Evolutionary conservation across 306 rosid genomes (phyloP).

Genomic region (Begonia peltatifolia): DNA sequence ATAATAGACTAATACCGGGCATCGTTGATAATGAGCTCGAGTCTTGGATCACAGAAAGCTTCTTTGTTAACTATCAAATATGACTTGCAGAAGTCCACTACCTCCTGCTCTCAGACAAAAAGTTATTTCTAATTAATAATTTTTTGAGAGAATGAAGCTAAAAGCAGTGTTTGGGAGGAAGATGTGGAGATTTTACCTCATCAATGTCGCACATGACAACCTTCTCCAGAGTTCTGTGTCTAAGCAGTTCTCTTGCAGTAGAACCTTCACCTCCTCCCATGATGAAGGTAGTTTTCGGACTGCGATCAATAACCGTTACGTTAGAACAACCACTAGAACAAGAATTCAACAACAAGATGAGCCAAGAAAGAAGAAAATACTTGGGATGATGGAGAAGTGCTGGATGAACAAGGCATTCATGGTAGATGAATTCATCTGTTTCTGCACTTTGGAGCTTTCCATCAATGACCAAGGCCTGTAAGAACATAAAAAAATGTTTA

Average conservation of each 20-base stretch:
- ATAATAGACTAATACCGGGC: slow-evolving; percentile 38
- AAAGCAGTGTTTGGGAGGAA: neutral
- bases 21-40: slow-evolving; percentile 72
- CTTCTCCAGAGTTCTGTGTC: slow-evolving; percentile 69
- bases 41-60: slow-evolving; percentile 74
- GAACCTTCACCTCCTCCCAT: slow-evolving; percentile 99
- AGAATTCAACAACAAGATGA: neutral
- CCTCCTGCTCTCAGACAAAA: slow-evolving; percentile 45
- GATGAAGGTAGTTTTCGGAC: slow-evolving; percentile 67
- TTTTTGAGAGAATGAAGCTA: no score
- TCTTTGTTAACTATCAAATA: slow-evolving; percentile 66
- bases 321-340: no score
- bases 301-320: slow-evolving; percentile 7
- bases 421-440: slow-evolving; percentile 92
- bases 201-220: slow-evolving; percentile 96
- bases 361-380: slow-evolving; percentile 22
- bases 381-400: slow-evolving; percentile 75
- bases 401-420: slow-evolving; percentile 93
- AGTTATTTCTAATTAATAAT: no score
- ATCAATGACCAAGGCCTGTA: slow-evolving; percentile 83
- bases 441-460: slow-evolving; percentile 99
- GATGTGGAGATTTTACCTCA: no score
- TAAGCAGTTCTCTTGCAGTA: slow-evolving; percentile 86
- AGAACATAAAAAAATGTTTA: no score
- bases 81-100: slow-evolving; percentile 89